A percentile compares a stretch with the other conserved stretches of the same genome.
phyloP scores from a whole-genome alignment of 2,329 filamentous ascomycete species.

The Diaporthe batatas region DNA sequence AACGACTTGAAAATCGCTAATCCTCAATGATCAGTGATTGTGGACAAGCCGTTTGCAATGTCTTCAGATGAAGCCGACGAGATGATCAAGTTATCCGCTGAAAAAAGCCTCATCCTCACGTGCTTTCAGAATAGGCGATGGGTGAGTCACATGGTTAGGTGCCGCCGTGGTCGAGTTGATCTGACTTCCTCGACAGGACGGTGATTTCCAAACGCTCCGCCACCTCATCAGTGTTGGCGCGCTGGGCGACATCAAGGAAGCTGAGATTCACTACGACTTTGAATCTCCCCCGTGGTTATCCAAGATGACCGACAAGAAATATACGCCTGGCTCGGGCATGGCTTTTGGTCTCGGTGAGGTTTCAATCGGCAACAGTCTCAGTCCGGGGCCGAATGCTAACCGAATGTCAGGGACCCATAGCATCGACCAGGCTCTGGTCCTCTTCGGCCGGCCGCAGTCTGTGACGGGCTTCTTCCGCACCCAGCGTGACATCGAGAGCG shows the following conservation, averaged over 20 bases:
- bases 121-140: constrained; percentile 22
- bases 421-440: constrained; percentile 70
- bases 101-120: neutral
- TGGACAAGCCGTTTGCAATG: constrained; percentile 1
- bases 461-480: constrained; percentile 70
- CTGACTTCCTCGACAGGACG: constrained; percentile 56
- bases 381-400: constrained; percentile 1
- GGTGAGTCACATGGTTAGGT: neutral
- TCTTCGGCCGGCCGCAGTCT: constrained; percentile 69
- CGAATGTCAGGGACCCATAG: constrained; percentile 65
- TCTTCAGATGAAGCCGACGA: constrained; percentile 21
- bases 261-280: constrained; percentile 75
- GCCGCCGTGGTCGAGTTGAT: neutral
- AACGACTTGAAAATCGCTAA: neutral
- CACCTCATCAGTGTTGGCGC: constrained; percentile 66
- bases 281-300: constrained; percentile 56
- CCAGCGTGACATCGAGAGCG: constrained; percentile 60
- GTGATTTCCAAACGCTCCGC: constrained; percentile 72
- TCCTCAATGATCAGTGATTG: neutral
- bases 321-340: constrained; percentile 49
- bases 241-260: constrained; percentile 73
- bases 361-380: too few species aligned
- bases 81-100: neutral
- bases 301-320: constrained; percentile 50
- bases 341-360: constrained; percentile 5